Evolutionary conservation across 2,329 filamentous ascomycete species (phyloP), one percentile per base, ranked within the genome.

Genomic region (Colletotrichum musicola): DNA sequence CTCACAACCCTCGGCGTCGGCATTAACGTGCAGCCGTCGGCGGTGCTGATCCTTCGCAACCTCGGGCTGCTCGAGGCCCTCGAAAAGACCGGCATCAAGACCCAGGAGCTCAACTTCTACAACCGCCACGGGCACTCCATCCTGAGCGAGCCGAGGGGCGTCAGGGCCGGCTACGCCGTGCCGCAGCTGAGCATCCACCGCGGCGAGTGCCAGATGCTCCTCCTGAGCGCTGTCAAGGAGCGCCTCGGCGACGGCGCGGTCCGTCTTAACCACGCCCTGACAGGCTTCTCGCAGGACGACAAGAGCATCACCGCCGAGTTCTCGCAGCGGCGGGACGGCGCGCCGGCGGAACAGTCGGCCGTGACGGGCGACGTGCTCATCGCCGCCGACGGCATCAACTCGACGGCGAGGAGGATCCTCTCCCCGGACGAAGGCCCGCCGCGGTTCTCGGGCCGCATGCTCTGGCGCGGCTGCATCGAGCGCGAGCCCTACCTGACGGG

Each of bases 351-450:
- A 1, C 57, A 55, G 40, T 47, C 63, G 2, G 54, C 20, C 14
- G 57, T 62, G 12, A 56, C 57, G 9, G 63, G 57, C 6, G 49
- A 66, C 30, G 22, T 68, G 2, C 42, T 68, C 9, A 59, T 68
- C 27, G 65, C 61, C 18, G 61, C 65, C 25, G 65, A 68, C 50
- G 65, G 65, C 2, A 68, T 68, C 61, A 64, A 68, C 35, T 68
- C 65, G 1, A 65, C 61, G 6, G 65, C 65, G 12, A 35, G 54
- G n/a, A 38, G 10, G 30, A 30, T 66, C 1, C 30, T 66, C 16
- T 66, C 62, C 50, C 63, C 63, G 9, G 22, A 55, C 30, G 63
- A 66, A 35, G 63, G 57, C 16, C 57, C 63, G 6, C 63, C 63
- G 6, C 63, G 63, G 1, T 66, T 66, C 10, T 66, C 63, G 4